These are phyloP conservation scores for Colletotrichum sp. DNA, from an alignment of 2,329 filamentous ascomycete species.

Conservation along the genomic window DNA sequence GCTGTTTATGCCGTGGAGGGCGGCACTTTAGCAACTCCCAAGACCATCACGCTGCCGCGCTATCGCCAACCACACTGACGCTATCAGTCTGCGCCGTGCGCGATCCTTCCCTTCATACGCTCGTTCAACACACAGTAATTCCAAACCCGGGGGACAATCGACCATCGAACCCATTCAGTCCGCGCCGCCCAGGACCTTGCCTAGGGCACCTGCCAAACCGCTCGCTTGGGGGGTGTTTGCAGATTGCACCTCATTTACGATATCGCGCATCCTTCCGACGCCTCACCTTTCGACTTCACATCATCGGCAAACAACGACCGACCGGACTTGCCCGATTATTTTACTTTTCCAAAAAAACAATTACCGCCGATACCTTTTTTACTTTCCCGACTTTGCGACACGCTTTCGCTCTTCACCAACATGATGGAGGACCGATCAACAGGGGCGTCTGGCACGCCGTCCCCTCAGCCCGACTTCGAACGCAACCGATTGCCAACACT, in stretches of 20 bases:
- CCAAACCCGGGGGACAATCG: neutral
- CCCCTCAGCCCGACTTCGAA: conserved; percentile 61
- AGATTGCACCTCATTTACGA: conserved; percentile 9
- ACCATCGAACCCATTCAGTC: neutral
- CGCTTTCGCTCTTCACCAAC: neutral
- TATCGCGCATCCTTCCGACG: conserved; percentile 5
- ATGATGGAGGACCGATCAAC: conserved; percentile 39
- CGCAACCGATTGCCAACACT: conserved; percentile 91
- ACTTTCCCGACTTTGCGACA: neutral
- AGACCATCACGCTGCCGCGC: conserved; percentile 12
- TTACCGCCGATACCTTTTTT: neutral
- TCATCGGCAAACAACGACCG: neutral
- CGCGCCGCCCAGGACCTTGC: neutral
- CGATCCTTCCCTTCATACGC: conserved; percentile 18
- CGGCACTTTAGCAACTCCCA: neutral
- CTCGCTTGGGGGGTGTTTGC: neutral
- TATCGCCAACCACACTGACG: conserved; percentile 17
- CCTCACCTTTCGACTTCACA: neutral
- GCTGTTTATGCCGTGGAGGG: conserved; percentile 9
- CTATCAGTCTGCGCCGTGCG: conserved; percentile 20
- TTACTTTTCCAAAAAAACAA: neutral
- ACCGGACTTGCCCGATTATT: neutral
- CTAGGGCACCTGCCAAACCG: conserved; percentile 11
- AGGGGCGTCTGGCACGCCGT: conserved; percentile 41
- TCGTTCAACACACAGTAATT: conserved; percentile 8